Conservation (phyloP, 345 rosid species). For the Boechera divaricarpa region DNA sequence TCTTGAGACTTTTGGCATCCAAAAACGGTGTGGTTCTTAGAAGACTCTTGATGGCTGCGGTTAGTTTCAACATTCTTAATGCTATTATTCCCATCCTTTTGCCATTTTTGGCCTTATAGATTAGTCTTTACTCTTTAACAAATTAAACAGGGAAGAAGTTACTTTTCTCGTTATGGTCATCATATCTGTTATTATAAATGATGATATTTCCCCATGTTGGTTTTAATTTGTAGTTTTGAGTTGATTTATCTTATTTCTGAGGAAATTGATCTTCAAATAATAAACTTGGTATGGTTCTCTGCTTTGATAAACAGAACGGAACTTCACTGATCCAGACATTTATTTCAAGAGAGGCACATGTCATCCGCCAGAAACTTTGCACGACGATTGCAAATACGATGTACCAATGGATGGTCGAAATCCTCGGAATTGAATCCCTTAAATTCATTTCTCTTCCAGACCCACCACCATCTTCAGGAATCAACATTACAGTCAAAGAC, state of each 20-base stretch:
- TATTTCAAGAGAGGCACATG: constrained; percentile 73
- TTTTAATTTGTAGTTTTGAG: background rate
- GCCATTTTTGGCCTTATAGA: background rate
- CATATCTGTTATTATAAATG: background rate
- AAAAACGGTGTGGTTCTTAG: constrained; percentile 81
- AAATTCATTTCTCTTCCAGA: constrained; percentile 46
- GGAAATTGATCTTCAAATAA: background rate
- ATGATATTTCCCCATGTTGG: background rate
- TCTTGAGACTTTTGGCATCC: constrained; percentile 74
- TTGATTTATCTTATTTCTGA: background rate
- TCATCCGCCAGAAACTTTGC: constrained; percentile 65
- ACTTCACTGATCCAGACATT: constrained; percentile 69
- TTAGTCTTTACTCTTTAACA: constrained; percentile 8
- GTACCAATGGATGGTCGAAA: constrained; percentile 58
- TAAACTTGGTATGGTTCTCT: constrained; percentile 25
- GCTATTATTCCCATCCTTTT: background rate
- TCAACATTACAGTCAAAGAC: constrained; percentile 49
- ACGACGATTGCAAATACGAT: constrained; percentile 59
- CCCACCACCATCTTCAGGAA: constrained; percentile 47
- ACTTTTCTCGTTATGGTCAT: background rate
- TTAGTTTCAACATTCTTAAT: constrained; percentile 50
- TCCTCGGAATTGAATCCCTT: constrained; percentile 41
- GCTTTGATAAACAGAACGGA: constrained; percentile 68
- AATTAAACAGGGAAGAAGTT: background rate
- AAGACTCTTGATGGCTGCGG: constrained; percentile 90